Evolutionary conservation across 208 protist species (phyloP).

Genomic region (Wallacemonas sp.): DNA sequence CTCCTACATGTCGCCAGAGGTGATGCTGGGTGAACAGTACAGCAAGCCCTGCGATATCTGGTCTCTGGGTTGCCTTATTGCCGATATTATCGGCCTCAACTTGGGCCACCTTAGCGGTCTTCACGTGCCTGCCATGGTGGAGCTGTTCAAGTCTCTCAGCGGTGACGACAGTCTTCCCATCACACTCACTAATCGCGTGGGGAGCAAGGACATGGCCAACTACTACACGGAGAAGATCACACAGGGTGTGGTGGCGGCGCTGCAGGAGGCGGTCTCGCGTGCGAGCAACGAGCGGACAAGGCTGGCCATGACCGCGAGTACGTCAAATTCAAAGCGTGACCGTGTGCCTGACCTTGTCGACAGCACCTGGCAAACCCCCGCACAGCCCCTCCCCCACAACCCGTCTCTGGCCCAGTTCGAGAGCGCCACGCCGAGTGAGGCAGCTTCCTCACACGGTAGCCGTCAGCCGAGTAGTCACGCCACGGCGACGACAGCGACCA

Average conservation of each 20-base stretch:
- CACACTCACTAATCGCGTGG: conserved; percentile 45
- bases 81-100: conserved; percentile 71
- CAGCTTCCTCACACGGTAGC: conserved; percentile 1
- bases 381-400: too few relatives aligned
- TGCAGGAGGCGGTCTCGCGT: conserved; percentile 33
- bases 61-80: conserved; percentile 79
- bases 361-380: too few relatives aligned
- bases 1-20: conserved; percentile 85
- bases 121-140: conserved; percentile 61
- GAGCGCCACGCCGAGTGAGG: background rate
- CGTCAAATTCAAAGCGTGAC: too few relatives aligned
- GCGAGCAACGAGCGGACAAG: background rate
- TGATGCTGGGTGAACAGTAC: conserved; percentile 82
- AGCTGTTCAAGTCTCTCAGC: conserved; percentile 60
- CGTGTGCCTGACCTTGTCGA: too few relatives aligned
- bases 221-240: conserved; percentile 21
- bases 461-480: background rate
- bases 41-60: conserved; percentile 81
- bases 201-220: conserved; percentile 35
- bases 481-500: background rate
- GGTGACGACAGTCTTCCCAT: conserved; percentile 46
- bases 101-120: conserved; percentile 72
- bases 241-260: conserved; percentile 36
- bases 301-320: background rate
- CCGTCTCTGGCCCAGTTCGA: conserved; percentile 12